Percentiles rank a stretch among this genome's conserved stretches.
phyloP scores from a whole-genome alignment of 257 asterid species.

The Petunia secreta region DNA sequence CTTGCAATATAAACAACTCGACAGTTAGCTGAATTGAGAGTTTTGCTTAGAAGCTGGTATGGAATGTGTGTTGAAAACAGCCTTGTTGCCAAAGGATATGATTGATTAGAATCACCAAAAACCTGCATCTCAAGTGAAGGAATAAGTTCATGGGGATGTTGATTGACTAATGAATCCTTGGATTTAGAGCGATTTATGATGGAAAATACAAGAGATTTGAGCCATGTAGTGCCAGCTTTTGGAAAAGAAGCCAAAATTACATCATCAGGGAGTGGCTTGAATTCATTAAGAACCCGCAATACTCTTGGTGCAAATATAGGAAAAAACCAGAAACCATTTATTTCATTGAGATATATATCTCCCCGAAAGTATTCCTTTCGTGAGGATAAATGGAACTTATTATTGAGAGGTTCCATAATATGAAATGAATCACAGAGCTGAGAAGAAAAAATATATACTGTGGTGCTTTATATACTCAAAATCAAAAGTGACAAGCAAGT shows the following conservation, averaged over 20 bases:
- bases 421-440: no score
- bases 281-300: conserved; percentile 32
- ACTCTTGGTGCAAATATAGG: conserved; percentile 31
- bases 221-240: conserved; percentile 36
- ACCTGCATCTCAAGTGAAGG: conserved; percentile 18
- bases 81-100: neutral
- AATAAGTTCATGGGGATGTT: conserved; percentile 26
- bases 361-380: conserved; percentile 35
- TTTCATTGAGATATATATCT: conserved; percentile 24
- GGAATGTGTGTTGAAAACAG: conserved; percentile 24
- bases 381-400: neutral
- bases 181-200: neutral
- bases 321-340: conserved; percentile 41
- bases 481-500: no score
- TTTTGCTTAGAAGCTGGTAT: neutral
- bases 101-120: no score
- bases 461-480: no score
- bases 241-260: neutral
- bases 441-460: no score
- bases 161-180: neutral
- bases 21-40: neutral
- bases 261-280: conserved; percentile 31
- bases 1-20: neutral
- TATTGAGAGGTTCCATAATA: no score
- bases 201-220: conserved; percentile 24